These are phyloP conservation scores for Pogostemon cablin DNA, from an alignment of 257 asterid species.

Conservation along the genomic window DNA sequence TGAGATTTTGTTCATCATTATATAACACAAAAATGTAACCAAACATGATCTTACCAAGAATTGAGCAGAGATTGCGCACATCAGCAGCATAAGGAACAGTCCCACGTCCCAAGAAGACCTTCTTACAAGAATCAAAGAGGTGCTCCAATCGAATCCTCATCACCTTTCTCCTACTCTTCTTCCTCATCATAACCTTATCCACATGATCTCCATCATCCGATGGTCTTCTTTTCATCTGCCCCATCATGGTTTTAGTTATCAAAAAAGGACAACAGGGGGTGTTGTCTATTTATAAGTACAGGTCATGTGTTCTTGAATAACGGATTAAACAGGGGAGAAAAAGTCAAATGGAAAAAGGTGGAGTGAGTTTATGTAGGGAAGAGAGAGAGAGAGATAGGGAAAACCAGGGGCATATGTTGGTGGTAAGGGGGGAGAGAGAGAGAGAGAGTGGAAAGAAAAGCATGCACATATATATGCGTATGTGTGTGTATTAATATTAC, in stretches of 20 bases:
- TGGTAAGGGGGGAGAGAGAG: neutral
- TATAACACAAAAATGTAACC: too few relatives aligned
- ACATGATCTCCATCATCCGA: slow-evolving; percentile 29
- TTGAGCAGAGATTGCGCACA: slow-evolving; percentile 48
- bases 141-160: slow-evolving; percentile 49
- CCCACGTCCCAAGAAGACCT: slow-evolving; percentile 60
- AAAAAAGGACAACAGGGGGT: too few relatives aligned
- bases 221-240: slow-evolving; percentile 24
- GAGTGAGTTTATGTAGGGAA: neutral
- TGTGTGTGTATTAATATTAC: too few relatives aligned
- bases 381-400: slow-evolving; percentile 1
- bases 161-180: slow-evolving; percentile 45
- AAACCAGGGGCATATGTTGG: slow-evolving; percentile 55
- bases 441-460: neutral
- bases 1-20: too few relatives aligned
- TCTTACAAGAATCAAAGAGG: slow-evolving; percentile 51
- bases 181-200: slow-evolving; percentile 45
- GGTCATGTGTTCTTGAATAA: neutral
- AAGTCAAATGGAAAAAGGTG: slow-evolving; percentile 28
- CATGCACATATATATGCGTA: neutral
- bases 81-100: slow-evolving; percentile 51
- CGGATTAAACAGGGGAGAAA: slow-evolving; percentile 15
- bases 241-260: slow-evolving; percentile 18
- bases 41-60: slow-evolving; percentile 51
- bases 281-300: neutral